Evolutionary conservation across 352 stramenopile genomes (phyloP), one percentile per base, ranked within the genome.

Genomic region (Bremia lactucae): DNA sequence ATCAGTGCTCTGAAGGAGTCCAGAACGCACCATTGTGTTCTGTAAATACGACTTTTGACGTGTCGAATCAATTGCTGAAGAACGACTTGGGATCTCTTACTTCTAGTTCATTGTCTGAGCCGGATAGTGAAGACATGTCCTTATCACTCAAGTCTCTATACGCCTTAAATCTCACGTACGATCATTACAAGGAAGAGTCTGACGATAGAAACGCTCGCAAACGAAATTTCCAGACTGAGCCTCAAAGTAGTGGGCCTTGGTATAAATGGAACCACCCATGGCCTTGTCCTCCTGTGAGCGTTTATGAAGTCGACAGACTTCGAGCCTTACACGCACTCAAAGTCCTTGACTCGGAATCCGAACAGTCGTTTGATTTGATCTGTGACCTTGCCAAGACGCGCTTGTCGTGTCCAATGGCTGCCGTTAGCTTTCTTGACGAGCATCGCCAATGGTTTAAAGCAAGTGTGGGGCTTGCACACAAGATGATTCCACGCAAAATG

Each of bases 381-480:
- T 91, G 79, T 36, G 72, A 87, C 45, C 52, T 87, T 2, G 75
- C 75, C 23, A 85, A 83, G 40, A 60, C 65, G 9, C 67, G 66
- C 7, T 42, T 88, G 18, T 55, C 62, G 34, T 87, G 75, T 38
- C 65, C 73, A 2, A 88, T 91, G 65, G 75, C 79, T 18, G 78
- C 74, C 2, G 76, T 91, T 41, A 83, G 75, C 51, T 87, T 88
- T 49, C 54, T 91, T 42, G 79, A 87, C 37, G 65, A 81, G 36
- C 65, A 83, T 35, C 59, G 61, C 25, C 73, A 91, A 61, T 87
- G 73, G 73, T 87, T 88, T 52, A 85, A 87, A 47, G 63, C 79
- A 10, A 88, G 71, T 33, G 59, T 54, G 10, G 75, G 79, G 0
- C 47, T 88, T 2, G 62, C 72, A 9, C 76, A 87, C 59, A 85